Evolutionary conservation across 495 filamentous ascomycete species (phyloP).

Genomic region (Penicillium odoratum): DNA sequence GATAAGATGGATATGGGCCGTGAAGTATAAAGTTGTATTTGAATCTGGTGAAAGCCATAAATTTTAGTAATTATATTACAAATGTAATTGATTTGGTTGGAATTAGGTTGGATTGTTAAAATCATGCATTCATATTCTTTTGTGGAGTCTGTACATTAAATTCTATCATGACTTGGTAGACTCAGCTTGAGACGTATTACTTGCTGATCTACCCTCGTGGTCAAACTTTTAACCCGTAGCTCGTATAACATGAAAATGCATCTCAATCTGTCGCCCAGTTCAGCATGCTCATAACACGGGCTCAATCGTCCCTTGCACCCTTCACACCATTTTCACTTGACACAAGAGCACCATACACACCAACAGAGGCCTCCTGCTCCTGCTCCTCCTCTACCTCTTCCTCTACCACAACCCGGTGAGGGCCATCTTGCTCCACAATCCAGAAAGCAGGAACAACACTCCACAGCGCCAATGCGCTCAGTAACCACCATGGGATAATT

Average conservation of each 20-base stretch:
- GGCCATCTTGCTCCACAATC: conserved; percentile 75
- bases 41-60: too few relatives aligned
- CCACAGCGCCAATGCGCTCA: conserved; percentile 57
- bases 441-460: conserved; percentile 68
- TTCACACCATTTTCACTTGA: not conserved
- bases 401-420: conserved; percentile 41
- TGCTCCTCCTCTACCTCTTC: conserved; percentile 20
- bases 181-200: not conserved
- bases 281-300: not conserved
- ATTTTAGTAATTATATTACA: too few relatives aligned
- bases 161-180: conserved; percentile 1
- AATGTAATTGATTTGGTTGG: too few relatives aligned
- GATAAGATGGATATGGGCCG: not conserved
- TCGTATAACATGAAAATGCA: not conserved
- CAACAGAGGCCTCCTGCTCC: not conserved
- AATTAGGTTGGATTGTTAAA: not conserved
- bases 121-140: not conserved
- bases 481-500: conserved; percentile 76
- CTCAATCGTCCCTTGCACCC: not conserved
- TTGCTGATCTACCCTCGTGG: not conserved
- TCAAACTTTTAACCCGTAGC: not conserved
- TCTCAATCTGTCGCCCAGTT: not conserved
- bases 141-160: not conserved
- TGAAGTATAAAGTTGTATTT: not conserved
- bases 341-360: conserved; percentile 2